Percentiles rank a stretch among this genome's conserved stretches.
phyloP scores from a whole-genome alignment of 768 basidiomycete species.

The Termitomyces sp. region DNA sequence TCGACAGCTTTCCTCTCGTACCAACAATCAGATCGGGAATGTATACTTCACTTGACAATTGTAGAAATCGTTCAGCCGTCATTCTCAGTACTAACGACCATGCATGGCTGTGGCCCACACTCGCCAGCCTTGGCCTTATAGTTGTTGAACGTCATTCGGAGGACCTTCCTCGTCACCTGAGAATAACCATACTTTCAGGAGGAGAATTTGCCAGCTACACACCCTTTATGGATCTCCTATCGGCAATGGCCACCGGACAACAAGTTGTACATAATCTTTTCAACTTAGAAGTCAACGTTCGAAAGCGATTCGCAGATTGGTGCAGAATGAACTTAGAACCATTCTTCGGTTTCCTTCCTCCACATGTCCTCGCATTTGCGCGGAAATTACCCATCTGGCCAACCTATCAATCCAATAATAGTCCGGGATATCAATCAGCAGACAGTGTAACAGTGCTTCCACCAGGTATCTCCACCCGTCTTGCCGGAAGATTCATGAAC shows the following conservation, averaged over 20 bases:
- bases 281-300: constrained; percentile 10
- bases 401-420: constrained; percentile 22
- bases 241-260: constrained; percentile 1
- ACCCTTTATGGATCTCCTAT: constrained; percentile 14
- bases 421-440: constrained; percentile 7
- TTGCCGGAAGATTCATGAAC: constrained; percentile 3
- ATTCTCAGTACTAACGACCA: constrained; percentile 14
- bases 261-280: constrained; percentile 5
- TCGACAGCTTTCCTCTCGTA: constrained; percentile 27
- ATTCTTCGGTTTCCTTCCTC: constrained; percentile 1
- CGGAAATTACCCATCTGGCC: constrained; percentile 21
- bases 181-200: constrained; percentile 9
- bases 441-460: constrained; percentile 19
- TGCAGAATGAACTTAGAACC: constrained; percentile 13
- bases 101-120: constrained; percentile 10
- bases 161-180: constrained; percentile 14
- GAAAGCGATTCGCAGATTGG: constrained; percentile 25
- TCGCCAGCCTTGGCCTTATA: constrained; percentile 18
- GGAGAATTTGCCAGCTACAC: constrained; percentile 6
- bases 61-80: constrained; percentile 19
- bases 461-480: constrained; percentile 5
- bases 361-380: constrained; percentile 12
- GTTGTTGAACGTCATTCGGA: constrained; percentile 15
- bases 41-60: constrained; percentile 27
- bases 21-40: constrained; percentile 18